These are phyloP conservation scores for Aureobasidium sp. DNA, from an alignment of 2,329 filamentous ascomycete species.

Conservation along the genomic window DNA sequence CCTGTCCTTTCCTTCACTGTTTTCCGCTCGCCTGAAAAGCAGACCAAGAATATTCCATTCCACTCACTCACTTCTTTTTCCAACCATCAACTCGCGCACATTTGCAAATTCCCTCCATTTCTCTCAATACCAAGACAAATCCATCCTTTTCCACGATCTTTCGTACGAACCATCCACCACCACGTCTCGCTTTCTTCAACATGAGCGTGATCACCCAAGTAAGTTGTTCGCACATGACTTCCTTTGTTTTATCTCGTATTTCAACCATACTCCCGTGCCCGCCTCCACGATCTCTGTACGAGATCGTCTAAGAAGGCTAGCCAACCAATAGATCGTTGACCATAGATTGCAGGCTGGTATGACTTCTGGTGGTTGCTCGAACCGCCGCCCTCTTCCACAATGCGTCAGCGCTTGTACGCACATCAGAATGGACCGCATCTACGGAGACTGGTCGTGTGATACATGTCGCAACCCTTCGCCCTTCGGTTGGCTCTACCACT, in stretches of 20 bases:
- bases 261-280: too few relatives aligned
- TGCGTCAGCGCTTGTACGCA: slow-evolving; percentile 53
- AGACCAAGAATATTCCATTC: neutral
- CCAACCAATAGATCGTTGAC: neutral
- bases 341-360: neutral
- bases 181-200: neutral
- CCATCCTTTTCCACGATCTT: neutral
- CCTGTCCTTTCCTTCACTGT: slow-evolving; percentile 7
- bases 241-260: neutral
- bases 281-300: neutral
- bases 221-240: neutral
- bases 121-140: neutral
- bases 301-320: too few relatives aligned
- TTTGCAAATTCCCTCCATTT: neutral
- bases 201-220: slow-evolving; percentile 7
- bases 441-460: slow-evolving; percentile 49
- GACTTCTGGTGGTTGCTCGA: neutral
- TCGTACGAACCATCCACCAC: neutral
- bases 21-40: neutral
- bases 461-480: slow-evolving; percentile 50
- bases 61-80: neutral
- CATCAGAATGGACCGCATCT: slow-evolving; percentile 60
- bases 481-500: slow-evolving; percentile 68
- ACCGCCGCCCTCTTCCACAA: neutral
- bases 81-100: neutral